A percentile compares a stretch with the other conserved stretches of the same genome.
phyloP scores from a whole-genome alignment of 768 basidiomycete genomes.

The Kwoniella heveanensis region DNA sequence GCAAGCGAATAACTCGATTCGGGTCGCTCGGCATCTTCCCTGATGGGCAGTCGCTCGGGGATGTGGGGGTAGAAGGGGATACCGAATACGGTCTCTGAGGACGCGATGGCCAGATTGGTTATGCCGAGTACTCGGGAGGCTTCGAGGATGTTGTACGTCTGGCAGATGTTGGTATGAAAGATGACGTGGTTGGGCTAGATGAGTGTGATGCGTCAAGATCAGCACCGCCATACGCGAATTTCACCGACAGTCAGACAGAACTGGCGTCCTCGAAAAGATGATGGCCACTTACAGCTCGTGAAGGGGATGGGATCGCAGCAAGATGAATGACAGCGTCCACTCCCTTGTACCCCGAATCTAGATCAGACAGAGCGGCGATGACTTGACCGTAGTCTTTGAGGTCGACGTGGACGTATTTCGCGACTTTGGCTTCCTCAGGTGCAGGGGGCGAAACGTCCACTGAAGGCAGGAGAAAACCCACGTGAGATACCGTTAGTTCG shows the following conservation, averaged over 20 bases:
- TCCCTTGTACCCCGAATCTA: conserved; percentile 38
- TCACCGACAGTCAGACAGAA: too few species aligned
- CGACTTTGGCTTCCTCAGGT: conserved; percentile 33
- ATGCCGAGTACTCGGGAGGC: conserved; percentile 45
- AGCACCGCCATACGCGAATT: too few species aligned
- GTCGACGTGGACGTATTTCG: conserved; percentile 40
- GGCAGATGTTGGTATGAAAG: conserved; percentile 48
- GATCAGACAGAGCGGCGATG: conserved; percentile 37
- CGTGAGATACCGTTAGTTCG: too few species aligned
- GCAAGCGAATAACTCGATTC: conserved; percentile 49
- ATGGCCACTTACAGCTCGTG: conserved; percentile 38
- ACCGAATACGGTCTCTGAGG: conserved; percentile 53
- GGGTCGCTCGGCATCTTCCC: conserved; percentile 41
- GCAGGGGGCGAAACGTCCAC: conserved; percentile 40
- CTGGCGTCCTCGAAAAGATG: too few species aligned
- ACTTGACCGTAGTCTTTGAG: conserved; percentile 52
- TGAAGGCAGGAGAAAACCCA: conserved; percentile 13
- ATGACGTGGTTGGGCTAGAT: conserved; percentile 48
- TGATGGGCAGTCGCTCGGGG: conserved; percentile 34
- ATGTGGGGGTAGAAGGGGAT: conserved; percentile 46
- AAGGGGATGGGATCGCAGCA: conserved; percentile 49
- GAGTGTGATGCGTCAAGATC: too few species aligned
- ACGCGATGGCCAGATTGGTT: conserved; percentile 49
- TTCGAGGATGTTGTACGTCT: conserved; percentile 55
- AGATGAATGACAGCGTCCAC: conserved; percentile 52